Percentiles rank a stretch among this genome's conserved stretches.
These are phyloP conservation scores for Panaeolus papilionaceus DNA, from an alignment of 768 basidiomycete species.

Conservation along the genomic window DNA sequence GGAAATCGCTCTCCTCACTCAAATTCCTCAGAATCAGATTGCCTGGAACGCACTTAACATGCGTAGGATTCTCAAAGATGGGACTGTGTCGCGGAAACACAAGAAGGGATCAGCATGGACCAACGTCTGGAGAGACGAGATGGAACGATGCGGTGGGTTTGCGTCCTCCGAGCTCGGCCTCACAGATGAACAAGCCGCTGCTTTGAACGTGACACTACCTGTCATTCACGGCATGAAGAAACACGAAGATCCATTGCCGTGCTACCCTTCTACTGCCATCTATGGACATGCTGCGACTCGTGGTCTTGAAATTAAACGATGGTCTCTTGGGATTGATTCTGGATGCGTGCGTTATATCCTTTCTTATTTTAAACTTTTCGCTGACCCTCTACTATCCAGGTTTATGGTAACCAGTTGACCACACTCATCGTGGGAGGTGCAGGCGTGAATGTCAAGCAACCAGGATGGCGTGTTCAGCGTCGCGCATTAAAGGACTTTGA, in stretches of 20 bases:
- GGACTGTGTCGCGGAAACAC: constrained; percentile 49
- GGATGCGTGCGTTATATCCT: constrained; percentile 69
- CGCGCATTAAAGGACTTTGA: background rate
- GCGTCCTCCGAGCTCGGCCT: constrained; percentile 8
- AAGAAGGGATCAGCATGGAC: constrained; percentile 76
- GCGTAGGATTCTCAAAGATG: constrained; percentile 54
- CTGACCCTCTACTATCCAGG: constrained; percentile 33
- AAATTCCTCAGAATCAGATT: constrained; percentile 79
- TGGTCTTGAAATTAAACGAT: constrained; percentile 82
- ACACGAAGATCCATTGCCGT: constrained; percentile 49
- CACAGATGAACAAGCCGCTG: constrained; percentile 11
- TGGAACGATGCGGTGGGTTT: constrained; percentile 64
- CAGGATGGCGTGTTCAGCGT: constrained; percentile 1
- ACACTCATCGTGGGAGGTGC: constrained; percentile 64
- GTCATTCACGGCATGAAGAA: constrained; percentile 24
- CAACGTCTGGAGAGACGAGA: constrained; percentile 73
- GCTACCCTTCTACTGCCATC: constrained; percentile 75
- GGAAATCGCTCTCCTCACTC: constrained; percentile 66
- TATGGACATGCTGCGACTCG: constrained; percentile 88
- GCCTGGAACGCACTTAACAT: constrained; percentile 84
- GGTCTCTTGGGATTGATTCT: constrained; percentile 86
- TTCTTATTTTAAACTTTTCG: background rate
- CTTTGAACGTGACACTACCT: constrained; percentile 8
- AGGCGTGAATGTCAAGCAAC: constrained; percentile 7
- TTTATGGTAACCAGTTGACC: constrained; percentile 67